phyloP scores from a whole-genome alignment of 257 asterid genomes.

The Penstemon davidsonii region DNA sequence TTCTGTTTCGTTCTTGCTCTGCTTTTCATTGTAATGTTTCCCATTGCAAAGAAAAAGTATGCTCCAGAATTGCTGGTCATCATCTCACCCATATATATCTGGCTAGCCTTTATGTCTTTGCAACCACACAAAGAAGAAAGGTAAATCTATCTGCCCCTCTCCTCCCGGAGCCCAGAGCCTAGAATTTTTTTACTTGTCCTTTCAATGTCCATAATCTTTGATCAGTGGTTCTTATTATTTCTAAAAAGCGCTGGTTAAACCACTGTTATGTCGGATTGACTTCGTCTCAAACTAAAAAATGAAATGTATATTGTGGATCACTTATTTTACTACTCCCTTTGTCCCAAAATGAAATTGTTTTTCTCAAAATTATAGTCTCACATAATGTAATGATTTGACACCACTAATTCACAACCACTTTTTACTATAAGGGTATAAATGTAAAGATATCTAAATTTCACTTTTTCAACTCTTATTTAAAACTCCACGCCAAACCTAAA shows the following conservation, averaged over 20 bases:
- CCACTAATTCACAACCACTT: no score
- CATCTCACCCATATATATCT: constrained; percentile 83
- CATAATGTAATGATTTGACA: no score
- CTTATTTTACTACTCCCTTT: neutral
- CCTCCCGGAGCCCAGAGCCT: neutral
- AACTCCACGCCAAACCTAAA: no score
- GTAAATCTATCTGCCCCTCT: constrained; percentile 36
- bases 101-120: constrained; percentile 96
- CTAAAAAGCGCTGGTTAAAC: constrained; percentile 10
- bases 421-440: no score
- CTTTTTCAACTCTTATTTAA: no score
- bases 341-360: no score
- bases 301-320: constrained; percentile 16
- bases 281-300: constrained; percentile 6
- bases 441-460: no score
- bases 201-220: constrained; percentile 12
- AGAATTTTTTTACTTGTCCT: constrained; percentile 14
- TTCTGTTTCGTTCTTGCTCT: constrained; percentile 85
- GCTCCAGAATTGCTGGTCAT: constrained; percentile 73
- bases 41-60: constrained; percentile 77
- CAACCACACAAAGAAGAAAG: constrained; percentile 99
- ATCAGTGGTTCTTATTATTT: constrained; percentile 12
- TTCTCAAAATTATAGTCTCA: no score
- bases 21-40: constrained; percentile 70
- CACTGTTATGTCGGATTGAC: neutral